A percentile compares a stretch with the other conserved stretches of the same genome.
Conservation (phyloP, 257 asterid genomes). For the Voacanga thouarsii region DNA sequence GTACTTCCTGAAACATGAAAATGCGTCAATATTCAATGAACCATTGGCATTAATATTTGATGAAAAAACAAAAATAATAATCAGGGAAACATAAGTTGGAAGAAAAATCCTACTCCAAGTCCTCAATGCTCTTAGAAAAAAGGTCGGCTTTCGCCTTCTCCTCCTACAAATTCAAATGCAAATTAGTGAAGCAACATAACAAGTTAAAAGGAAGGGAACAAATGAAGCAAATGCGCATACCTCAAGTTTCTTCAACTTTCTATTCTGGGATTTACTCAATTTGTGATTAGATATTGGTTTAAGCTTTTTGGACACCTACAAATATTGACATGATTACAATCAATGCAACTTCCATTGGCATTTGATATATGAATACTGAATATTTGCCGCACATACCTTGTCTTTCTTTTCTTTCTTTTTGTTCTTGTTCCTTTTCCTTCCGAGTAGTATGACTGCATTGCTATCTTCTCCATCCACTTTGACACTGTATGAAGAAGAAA, state of each 20-base stretch:
- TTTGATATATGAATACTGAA: neutral
- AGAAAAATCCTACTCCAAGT: constrained; percentile 56
- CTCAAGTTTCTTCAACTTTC: constrained; percentile 80
- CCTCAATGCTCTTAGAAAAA: constrained; percentile 61
- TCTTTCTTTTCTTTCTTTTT: constrained; percentile 40
- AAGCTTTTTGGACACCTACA: constrained; percentile 34
- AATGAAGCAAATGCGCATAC: constrained; percentile 31
- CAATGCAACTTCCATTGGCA: neutral
- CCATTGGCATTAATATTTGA: neutral
- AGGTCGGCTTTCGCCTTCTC: constrained; percentile 71
- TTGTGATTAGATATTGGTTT: constrained; percentile 32
- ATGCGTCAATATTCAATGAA: neutral
- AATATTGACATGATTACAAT: neutral
- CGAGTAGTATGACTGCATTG: constrained; percentile 44
- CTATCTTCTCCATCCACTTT: constrained; percentile 35
- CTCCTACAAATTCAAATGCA: constrained; percentile 48
- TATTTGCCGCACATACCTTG: constrained; percentile 31
- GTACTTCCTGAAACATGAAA: constrained; percentile 60
- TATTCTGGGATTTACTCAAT: constrained; percentile 70
- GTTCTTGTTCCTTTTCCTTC: constrained; percentile 44
- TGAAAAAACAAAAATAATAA: neutral
- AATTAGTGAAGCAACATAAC: neutral
- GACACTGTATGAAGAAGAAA: neutral
- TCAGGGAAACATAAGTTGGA: constrained; percentile 6
- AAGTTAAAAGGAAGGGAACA: neutral